A percentile compares a stretch with the other conserved stretches of the same genome.
Conservation (phyloP, 495 filamentous ascomycete genomes). For the Trichoderma asperelloides region DNA sequence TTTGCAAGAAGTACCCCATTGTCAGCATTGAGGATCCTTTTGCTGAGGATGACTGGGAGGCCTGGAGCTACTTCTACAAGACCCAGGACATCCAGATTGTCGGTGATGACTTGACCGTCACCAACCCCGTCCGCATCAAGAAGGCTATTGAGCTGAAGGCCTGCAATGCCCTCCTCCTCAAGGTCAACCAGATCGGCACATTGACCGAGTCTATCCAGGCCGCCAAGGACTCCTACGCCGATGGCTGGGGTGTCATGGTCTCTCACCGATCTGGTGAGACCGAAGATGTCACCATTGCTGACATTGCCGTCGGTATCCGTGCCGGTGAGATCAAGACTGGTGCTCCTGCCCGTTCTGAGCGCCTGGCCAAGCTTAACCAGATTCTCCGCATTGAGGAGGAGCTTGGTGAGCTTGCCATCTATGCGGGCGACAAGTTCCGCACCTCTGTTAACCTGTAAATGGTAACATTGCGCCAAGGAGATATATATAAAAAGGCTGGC, state of each 20-base stretch:
- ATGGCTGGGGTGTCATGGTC: conserved; percentile 99
- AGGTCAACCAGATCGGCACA: conserved; percentile 99
- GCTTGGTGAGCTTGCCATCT: conserved; percentile 83
- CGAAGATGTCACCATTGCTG: conserved; percentile 97
- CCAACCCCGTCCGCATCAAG: conserved; percentile 98
- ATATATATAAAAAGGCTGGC: neutral
- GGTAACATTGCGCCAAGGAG: neutral
- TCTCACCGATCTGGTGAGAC: conserved; percentile 99
- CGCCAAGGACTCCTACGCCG: conserved; percentile 96
- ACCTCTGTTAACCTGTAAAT: conserved; percentile 76
- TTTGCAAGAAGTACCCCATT: conserved; percentile 94
- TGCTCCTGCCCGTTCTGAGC: conserved; percentile 90
- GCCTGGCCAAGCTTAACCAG: conserved; percentile 99
- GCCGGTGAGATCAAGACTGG: conserved; percentile 99
- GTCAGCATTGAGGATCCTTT: conserved; percentile 69
- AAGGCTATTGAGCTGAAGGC: conserved; percentile 99
- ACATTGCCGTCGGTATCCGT: conserved; percentile 93
- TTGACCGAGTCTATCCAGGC: conserved; percentile 98
- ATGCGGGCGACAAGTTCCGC: conserved; percentile 86
- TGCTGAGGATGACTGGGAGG: conserved; percentile 79
- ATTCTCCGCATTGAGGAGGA: conserved; percentile 99
- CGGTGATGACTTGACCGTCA: conserved; percentile 86
- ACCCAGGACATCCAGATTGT: conserved; percentile 98
- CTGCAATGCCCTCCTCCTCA: conserved; percentile 93
- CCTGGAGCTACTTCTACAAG: conserved; percentile 99